Base-by-base conservation (phyloP, 164 flowering plant species). In the Echeveria elegans region DNA sequence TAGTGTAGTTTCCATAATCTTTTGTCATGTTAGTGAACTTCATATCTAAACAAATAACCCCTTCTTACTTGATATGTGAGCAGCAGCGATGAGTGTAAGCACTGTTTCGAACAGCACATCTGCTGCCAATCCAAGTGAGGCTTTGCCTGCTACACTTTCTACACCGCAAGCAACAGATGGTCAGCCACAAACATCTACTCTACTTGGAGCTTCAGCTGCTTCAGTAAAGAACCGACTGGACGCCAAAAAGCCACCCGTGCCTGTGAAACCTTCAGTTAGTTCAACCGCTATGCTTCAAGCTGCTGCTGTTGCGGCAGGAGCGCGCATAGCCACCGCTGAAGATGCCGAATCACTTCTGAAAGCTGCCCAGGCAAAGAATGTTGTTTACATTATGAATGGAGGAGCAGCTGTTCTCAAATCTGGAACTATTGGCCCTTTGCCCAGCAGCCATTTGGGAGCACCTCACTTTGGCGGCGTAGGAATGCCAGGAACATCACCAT, bases 271-370 rank as follows among this genome's bases (percentile, higher is more conserved):
- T 69, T 16, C 65, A 53, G 58, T 71, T 28, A 68, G 71, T 47
- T 69, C 87, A 26, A 80, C 82, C 68, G 75, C 82, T 26, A 69
- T 79, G 73, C 71, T 89, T 65, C 80, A 84, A 79, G 94, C 89
- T 48, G 81, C 89, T 71, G 96, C 99, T 47, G 88, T 91, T 66
- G 99, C 99, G 75, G 92, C 97, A 40, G 97, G 97, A 38, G 93
- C 97, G 12, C 86, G 96, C 21, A 87, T 92, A 65, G 90, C 82
- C 38, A 77, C 84, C 15, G 80, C 84, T 8, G 76, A 84, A 34
- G 86, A 83, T 70, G 97, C 92, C 24, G 85, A 86, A 34, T 80
- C 96, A 23, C 69, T 86, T 26, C 67, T 83, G 29, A 86, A 82
- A 72, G 90, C 88, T 63, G 89, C 90, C 24, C 88, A 79, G 56